Conservation (phyloP, 164 flowering plant species). For the Nymphaea colorata region DNA sequence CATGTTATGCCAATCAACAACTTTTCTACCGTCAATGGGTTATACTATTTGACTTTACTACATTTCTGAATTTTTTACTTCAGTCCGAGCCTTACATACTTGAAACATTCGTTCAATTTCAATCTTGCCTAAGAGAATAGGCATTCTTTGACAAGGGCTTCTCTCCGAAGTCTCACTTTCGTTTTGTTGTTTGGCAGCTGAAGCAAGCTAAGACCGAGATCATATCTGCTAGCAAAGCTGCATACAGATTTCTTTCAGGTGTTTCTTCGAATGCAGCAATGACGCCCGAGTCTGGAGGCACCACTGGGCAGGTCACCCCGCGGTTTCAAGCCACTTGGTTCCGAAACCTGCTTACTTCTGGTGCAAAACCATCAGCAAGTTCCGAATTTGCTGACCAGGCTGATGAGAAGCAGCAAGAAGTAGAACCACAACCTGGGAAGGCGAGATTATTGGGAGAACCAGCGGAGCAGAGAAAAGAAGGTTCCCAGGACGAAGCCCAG, state of each 20-base stretch:
- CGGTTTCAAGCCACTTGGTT: constrained; percentile 71
- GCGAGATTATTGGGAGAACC: neutral
- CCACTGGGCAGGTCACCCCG: constrained; percentile 39
- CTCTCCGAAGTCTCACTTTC: neutral
- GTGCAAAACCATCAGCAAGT: constrained; percentile 50
- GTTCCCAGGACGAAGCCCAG: neutral
- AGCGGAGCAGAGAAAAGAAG: neutral
- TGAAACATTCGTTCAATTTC: too few relatives aligned
- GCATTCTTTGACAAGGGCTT: neutral
- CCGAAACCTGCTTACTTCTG: constrained; percentile 42
- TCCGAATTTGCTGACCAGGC: constrained; percentile 34
- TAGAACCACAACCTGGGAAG: constrained; percentile 4
- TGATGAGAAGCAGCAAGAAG: constrained; percentile 17
- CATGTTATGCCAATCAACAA: too few relatives aligned
- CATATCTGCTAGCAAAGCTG: constrained; percentile 86
- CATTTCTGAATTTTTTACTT: too few relatives aligned
- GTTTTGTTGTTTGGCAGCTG: constrained; percentile 31
- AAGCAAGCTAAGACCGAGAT: constrained; percentile 92
- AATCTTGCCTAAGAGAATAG: neutral
- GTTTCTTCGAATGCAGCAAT: constrained; percentile 20
- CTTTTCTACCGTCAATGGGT: too few relatives aligned
- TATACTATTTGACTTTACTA: too few relatives aligned
- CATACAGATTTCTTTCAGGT: constrained; percentile 13
- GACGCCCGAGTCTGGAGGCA: constrained; percentile 37
- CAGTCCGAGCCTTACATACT: too few relatives aligned